Conservation (phyloP, 768 basidiomycete genomes). For the Porphyrellus cyaneotinctus region DNA sequence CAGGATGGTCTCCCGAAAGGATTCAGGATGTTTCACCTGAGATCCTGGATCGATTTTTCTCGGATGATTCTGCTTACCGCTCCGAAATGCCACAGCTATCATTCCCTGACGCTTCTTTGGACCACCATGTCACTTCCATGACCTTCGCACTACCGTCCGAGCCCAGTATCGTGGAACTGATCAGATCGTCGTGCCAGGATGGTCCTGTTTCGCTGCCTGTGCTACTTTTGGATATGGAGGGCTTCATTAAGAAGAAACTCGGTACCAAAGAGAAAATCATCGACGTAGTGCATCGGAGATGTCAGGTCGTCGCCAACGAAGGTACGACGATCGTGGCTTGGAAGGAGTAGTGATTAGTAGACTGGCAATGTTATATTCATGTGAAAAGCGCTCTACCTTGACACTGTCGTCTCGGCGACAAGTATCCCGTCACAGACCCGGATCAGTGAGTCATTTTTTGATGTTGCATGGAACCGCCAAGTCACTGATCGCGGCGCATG, state of each 20-base stretch:
- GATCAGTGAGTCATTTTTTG: neutral
- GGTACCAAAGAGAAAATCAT: constrained; percentile 74
- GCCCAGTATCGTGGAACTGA: constrained; percentile 59
- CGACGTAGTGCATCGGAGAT: constrained; percentile 71
- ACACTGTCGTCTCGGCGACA: neutral
- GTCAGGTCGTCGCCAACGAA: constrained; percentile 54
- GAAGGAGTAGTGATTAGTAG: constrained; percentile 19
- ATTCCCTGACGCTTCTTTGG: constrained; percentile 33
- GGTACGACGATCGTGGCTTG: constrained; percentile 23
- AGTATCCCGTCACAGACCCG: neutral
- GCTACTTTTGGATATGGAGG: constrained; percentile 23
- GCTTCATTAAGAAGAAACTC: constrained; percentile 33
- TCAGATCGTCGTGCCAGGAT: constrained; percentile 38
- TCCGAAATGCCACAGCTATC: constrained; percentile 42
- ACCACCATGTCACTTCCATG: constrained; percentile 31
- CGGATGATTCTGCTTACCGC: constrained; percentile 45
- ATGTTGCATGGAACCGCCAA: neutral
- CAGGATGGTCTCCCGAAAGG: constrained; percentile 68
- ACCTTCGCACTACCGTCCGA: constrained; percentile 72
- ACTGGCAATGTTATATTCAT: neutral
- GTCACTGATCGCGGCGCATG: constrained; percentile 26
- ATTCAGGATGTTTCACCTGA: constrained; percentile 57
- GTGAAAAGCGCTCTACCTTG: neutral
- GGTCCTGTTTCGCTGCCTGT: constrained; percentile 35
- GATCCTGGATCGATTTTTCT: constrained; percentile 67